These are phyloP conservation scores for Gynochthodes officinalis DNA, from an alignment of 257 asterid genomes.

Conservation along the genomic window DNA sequence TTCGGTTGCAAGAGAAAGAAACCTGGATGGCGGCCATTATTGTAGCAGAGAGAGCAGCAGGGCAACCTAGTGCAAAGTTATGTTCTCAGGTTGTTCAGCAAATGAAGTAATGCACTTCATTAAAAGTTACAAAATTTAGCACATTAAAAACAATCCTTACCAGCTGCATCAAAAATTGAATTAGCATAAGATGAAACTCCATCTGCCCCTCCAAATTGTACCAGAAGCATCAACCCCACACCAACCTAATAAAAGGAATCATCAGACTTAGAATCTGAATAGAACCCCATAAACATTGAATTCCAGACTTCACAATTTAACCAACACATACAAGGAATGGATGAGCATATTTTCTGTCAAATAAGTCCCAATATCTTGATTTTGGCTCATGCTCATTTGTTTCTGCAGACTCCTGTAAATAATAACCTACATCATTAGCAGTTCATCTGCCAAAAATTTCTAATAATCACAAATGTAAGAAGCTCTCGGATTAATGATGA, in stretches of 20 bases:
- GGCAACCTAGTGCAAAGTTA: slow-evolving; percentile 20
- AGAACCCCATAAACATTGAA: background rate
- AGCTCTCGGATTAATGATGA: background rate
- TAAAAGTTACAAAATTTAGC: background rate
- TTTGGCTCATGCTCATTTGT: background rate
- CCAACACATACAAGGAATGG: slow-evolving; percentile 28
- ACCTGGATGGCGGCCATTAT: slow-evolving; percentile 35
- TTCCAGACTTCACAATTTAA: background rate
- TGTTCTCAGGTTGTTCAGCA: background rate
- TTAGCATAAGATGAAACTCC: slow-evolving; percentile 32
- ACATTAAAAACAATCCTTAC: slow-evolving; percentile 11
- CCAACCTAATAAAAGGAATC: slow-evolving; percentile 25
- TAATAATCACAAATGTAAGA: background rate
- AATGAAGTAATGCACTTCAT: background rate
- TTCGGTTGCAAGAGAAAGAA: background rate
- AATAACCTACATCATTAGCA: background rate
- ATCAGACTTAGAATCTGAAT: background rate
- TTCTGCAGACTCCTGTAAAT: slow-evolving; percentile 26
- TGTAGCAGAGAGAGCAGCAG: slow-evolving; percentile 23
- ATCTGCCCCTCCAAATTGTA: slow-evolving; percentile 34
- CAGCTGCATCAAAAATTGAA: slow-evolving; percentile 36
- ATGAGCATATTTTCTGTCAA: slow-evolving; percentile 31
- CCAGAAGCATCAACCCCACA: slow-evolving; percentile 30
- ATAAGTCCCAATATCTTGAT: slow-evolving; percentile 30
- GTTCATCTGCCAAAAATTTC: background rate